Conservation (phyloP, 257 asterid species). For the Solanum neorickii region DNA sequence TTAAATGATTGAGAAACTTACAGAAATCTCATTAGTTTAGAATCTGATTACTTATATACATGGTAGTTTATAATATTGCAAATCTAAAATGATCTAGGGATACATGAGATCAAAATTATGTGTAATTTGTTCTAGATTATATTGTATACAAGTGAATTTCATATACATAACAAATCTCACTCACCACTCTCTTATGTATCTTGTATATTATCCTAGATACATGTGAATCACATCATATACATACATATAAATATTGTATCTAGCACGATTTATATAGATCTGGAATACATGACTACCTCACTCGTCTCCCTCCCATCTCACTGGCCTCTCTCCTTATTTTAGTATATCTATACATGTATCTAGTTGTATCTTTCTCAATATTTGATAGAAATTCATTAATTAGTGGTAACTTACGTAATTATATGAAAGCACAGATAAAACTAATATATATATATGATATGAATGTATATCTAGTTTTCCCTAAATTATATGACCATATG, state of each 20-base stretch:
- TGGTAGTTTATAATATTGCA: rapidly evolving
- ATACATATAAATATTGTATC: background rate
- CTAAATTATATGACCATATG: background rate
- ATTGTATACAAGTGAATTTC: background rate
- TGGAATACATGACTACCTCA: background rate
- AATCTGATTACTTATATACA: too few relatives aligned
- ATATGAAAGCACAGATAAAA: background rate
- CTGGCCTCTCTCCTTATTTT: background rate
- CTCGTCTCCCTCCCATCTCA: background rate
- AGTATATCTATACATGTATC: background rate
- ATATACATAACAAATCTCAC: background rate
- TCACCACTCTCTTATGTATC: background rate
- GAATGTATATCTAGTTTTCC: background rate
- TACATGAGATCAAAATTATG: background rate
- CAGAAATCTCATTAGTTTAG: background rate
- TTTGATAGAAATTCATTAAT: too few relatives aligned
- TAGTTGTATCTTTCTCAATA: background rate
- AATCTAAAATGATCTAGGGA: background rate
- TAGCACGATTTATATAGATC: rapidly evolving
- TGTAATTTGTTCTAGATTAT: background rate
- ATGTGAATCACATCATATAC: background rate
- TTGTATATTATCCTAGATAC: background rate
- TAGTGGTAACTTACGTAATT: too few relatives aligned
- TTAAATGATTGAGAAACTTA: background rate
- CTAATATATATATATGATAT: too few relatives aligned